Evolutionary conservation across 495 filamentous ascomycete species (phyloP), one percentile per base, ranked within the genome.

Genomic region (Penicillium cataractarum): DNA sequence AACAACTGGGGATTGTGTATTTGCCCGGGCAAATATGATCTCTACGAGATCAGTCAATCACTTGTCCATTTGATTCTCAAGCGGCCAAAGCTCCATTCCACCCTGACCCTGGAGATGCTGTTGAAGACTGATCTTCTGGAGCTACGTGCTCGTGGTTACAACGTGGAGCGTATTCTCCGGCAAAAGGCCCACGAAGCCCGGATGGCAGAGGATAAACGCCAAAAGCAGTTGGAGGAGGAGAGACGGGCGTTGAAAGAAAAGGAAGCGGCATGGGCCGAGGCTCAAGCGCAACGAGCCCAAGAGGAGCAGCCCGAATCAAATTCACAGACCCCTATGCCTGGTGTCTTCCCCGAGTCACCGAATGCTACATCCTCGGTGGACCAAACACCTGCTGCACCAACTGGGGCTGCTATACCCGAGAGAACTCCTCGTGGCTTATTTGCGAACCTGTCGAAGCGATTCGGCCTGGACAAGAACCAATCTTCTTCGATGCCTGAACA

Each of bases 81-180:
- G 52, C 86, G 92, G n/a, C 92, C 93, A 5, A 91, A 89, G 68
- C 89, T 93, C 64, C 89, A 95, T 63, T 91, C 92, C 5, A 90
- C 87, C 66, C 80, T 97, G 61, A 90, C 92, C 19, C 82, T 99
- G 35, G 93, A 97, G 71, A 92, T 89, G 64, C 86, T 99, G 57
- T 76, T 99, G 33, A 91, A 89, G 52, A 89, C 85, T n/a, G 90
- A 91, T 62, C 78, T 99, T 12, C 79, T 88, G 39, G 86, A 92
- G 62, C 78, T 99, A 10, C 87, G 87, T 66, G 83, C 82, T 24
- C 90, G 93, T 60, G 95, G 95, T 4, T 97, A 95, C 77, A 98
- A 99, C 65, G 95, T 98, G 42, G 91, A 95, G 58, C 87, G 95
- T 17, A 97, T 98, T 67, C 81, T 99, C 21, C 86, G 89, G 32